Conservation (phyloP, 306 rosid genomes). For the Cicer pinnatifidum region DNA sequence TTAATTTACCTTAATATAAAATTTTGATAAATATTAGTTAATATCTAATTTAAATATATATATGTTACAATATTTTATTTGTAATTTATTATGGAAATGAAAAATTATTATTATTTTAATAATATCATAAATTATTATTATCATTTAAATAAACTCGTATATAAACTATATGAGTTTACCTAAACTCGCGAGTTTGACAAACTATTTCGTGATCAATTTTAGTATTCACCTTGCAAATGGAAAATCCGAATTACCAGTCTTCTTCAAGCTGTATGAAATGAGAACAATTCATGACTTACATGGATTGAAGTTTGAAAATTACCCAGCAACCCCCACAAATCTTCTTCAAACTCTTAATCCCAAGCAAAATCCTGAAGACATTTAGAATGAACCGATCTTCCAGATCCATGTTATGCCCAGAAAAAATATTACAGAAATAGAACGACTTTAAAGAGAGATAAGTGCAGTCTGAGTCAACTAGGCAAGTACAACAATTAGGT, state of each 20-base stretch:
- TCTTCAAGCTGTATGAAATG: background rate
- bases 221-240: no score
- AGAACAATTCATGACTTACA: background rate
- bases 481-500: background rate
- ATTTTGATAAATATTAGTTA: no score
- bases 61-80: no score
- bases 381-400: background rate
- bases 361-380: background rate
- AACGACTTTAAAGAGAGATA: background rate
- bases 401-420: background rate
- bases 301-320: background rate
- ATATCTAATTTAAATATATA: no score
- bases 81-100: no score
- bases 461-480: background rate
- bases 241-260: background rate
- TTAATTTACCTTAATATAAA: no score
- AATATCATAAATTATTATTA: no score
- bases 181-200: no score
- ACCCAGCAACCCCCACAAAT: background rate
- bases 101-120: no score
- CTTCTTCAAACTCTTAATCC: background rate
- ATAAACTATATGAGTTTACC: no score
- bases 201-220: no score
- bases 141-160: no score
- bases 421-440: background rate